phyloP scores from a whole-genome alignment of 2,329 filamentous ascomycete genomes.

The Aspergillus quadricinctus region DNA sequence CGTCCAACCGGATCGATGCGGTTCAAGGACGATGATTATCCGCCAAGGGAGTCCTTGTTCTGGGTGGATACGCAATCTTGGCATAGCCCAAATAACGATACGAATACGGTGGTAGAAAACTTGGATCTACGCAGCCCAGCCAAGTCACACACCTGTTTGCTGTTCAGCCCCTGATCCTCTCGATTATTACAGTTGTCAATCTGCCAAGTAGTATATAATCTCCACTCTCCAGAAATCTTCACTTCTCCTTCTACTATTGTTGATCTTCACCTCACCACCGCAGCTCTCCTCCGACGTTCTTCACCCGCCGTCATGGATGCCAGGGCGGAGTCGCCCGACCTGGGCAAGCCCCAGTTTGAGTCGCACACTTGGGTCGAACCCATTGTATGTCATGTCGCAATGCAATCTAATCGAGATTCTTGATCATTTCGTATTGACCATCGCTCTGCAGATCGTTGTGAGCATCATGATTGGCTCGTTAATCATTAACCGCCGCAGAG shows the following conservation, averaged over 20 bases:
- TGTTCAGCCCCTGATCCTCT: not conserved
- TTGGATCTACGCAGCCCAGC: not conserved
- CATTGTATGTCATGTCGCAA: conserved; percentile 25
- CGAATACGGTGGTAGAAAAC: not conserved
- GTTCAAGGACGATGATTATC: not conserved
- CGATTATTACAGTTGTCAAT: not conserved
- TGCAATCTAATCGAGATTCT: not conserved
- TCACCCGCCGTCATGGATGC: not conserved
- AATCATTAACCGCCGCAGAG: conserved; percentile 45
- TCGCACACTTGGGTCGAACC: conserved; percentile 34
- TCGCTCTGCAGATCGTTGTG: conserved; percentile 44
- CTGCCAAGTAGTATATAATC: not conserved
- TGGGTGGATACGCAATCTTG: not conserved
- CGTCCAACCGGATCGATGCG: not conserved
- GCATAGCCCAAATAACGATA: not conserved
- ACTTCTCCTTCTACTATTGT: not conserved
- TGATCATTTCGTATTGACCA: not conserved
- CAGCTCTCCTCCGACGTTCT: not conserved
- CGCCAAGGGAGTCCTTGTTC: not conserved
- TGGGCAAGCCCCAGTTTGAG: conserved; percentile 34
- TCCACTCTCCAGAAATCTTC: not conserved
- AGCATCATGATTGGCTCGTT: conserved; percentile 48
- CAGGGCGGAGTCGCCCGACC: conserved; percentile 18
- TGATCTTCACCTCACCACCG: not conserved
- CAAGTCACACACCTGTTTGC: not conserved